A percentile compares a stretch with the other conserved stretches of the same genome.
phyloP scores from a whole-genome alignment of 2,329 filamentous ascomycete species.

The Clonostachys chloroleuca region DNA sequence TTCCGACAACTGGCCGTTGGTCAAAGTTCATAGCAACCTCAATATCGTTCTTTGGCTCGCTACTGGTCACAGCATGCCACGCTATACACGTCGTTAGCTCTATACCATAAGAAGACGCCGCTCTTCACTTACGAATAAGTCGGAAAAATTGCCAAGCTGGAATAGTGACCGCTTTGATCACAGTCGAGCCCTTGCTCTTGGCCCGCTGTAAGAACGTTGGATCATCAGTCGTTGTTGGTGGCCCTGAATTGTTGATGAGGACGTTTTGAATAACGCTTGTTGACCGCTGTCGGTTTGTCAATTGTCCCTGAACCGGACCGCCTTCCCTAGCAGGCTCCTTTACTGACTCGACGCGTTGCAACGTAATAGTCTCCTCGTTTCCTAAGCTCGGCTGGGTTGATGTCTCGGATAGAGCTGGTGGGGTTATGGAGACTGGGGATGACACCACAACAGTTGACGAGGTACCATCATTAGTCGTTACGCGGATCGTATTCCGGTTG shows the following conservation, averaged over 20 bases:
- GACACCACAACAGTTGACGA: conserved; percentile 23
- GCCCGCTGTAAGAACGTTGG: conserved; percentile 34
- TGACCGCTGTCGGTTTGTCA: conserved; percentile 37
- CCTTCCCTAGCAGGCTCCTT: not conserved
- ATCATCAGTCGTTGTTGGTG: conserved; percentile 34
- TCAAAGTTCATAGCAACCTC: conserved; percentile 90
- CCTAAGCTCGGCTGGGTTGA: not conserved
- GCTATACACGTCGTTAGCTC: conserved; percentile 40
- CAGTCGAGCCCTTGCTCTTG: conserved; percentile 40
- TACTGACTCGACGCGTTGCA: not conserved
- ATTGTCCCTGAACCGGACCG: not conserved
- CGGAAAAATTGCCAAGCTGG: conserved; percentile 98
- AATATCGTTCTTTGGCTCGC: conserved; percentile 57
- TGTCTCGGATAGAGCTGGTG: conserved; percentile 5
- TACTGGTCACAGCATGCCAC: conserved; percentile 69
- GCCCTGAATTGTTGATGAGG: conserved; percentile 45
- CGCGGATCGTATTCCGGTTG: conserved; percentile 21
- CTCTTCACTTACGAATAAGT: conserved; percentile 66
- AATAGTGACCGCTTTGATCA: conserved; percentile 82
- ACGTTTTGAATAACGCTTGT: conserved; percentile 59
- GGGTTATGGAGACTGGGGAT: conserved; percentile 21
- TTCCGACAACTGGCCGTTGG: conserved; percentile 79
- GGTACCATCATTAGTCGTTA: conserved; percentile 23
- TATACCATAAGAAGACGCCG: not conserved
- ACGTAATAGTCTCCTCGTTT: not conserved